phyloP scores from a whole-genome alignment of 352 stramenopile species.

The Phytophthora gonapodyides region DNA sequence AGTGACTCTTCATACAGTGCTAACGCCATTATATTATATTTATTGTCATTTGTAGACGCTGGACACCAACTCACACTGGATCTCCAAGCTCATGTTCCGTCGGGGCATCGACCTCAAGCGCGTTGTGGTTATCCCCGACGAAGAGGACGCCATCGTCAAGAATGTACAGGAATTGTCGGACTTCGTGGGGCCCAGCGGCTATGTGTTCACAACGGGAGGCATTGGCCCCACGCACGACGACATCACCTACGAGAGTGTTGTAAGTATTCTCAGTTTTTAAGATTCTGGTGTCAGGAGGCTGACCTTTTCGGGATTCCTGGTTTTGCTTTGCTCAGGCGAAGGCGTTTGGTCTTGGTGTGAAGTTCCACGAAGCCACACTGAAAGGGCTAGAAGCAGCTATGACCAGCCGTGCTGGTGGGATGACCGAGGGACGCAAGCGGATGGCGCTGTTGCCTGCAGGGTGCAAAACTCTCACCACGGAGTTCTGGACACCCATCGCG shows the following conservation, averaged over 20 bases:
- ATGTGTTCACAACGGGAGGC: conserved; percentile 88
- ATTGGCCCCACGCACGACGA: conserved; percentile 88
- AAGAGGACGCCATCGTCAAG: conserved; percentile 71
- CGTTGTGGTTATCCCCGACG: conserved; percentile 79
- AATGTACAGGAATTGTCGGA: conserved; percentile 81
- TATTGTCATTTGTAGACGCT: conserved; percentile 56
- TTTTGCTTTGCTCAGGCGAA: conserved; percentile 48
- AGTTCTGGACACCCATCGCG: conserved; percentile 76
- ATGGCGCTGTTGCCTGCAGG: conserved; percentile 74
- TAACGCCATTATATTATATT: neutral
- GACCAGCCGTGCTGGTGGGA: conserved; percentile 34
- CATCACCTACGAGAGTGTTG: conserved; percentile 88
- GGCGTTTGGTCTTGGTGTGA: conserved; percentile 69
- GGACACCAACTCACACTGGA: conserved; percentile 87
- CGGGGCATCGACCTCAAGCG: conserved; percentile 79
- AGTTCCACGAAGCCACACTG: conserved; percentile 70
- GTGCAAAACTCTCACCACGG: conserved; percentile 58
- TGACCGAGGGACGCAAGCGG: conserved; percentile 73
- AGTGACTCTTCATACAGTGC: too few species aligned
- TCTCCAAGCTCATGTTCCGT: conserved; percentile 81
- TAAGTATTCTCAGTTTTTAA: conserved; percentile 20
- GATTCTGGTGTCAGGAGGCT: neutral
- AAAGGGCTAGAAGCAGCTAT: conserved; percentile 58
- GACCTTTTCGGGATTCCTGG: conserved; percentile 9
- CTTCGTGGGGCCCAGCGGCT: conserved; percentile 72